Base-by-base conservation (phyloP, 129 eudicot genomes). In the Arctium lappa region DNA sequence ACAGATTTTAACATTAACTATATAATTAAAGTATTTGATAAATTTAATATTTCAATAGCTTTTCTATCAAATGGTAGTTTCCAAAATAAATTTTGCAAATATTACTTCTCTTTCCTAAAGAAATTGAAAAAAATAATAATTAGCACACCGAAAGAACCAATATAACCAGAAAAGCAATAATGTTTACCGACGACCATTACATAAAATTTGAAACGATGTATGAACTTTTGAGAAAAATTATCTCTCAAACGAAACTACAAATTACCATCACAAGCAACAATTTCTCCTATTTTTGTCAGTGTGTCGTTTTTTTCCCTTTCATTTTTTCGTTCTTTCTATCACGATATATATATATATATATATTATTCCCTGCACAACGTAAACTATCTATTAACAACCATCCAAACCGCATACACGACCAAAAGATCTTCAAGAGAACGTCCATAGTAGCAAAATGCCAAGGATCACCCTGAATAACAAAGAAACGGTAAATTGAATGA, bases 301-400 rank as follows among this genome's bases (percentile, higher is more conserved):
- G 75, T 85, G 48, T 65, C 9, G 9, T n/a, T 60, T 60, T 5
- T 46, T 33, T 33, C 36, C 3, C 50, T 8, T 16, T 56, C 27
- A 22, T 22, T 22, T 7, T 56, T 56, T 60, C 0, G 8, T n/a
- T 60, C 29, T 60, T 5, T 60, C 0, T n/a, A 60, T 60, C 68
- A 18, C 27, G 29, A 16, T 29, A n/a, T 60, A 60, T 60, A 60
- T 60, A n/a, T n/a, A 16, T 29, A n/a, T 60, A 60, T 60, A 60
- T 60, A n/a, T n/a, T n/a, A 60, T 60, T 18, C 68, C 30, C 9
- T 60, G 68, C 68, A 60, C 68, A 60, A 60, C 29, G 79, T 69
- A 75, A 85, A 22, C 85, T 75, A 75, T 80, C 77, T 79, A 85
- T 80, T 53, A 53, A 80, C 87, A 85, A 74, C 74, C 70, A 80